phyloP scores from a whole-genome alignment of 2,329 filamentous ascomycete species.

The Colletotrichum sp. region DNA sequence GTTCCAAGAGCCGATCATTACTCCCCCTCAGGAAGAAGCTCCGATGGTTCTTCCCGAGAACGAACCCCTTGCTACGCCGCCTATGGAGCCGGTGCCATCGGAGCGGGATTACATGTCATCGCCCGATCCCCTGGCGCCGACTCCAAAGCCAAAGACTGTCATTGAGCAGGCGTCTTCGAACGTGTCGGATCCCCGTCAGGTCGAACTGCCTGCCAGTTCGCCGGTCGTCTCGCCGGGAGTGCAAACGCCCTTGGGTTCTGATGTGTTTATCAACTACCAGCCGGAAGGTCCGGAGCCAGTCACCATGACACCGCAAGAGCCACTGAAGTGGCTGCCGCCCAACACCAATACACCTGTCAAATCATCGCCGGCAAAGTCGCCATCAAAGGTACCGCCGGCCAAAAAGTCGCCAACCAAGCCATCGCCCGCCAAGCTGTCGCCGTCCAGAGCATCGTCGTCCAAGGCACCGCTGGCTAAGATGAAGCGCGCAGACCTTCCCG shows the following conservation, averaged over 20 bases:
- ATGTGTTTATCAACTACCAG: constrained; percentile 59
- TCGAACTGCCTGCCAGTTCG: constrained; percentile 31
- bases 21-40: constrained; percentile 4
- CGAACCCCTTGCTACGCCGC: not conserved
- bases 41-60: not conserved
- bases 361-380: constrained; percentile 2
- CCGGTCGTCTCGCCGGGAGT: constrained; percentile 27
- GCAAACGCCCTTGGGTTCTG: constrained; percentile 25
- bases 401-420: constrained; percentile 38
- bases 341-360: constrained; percentile 40
- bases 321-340: constrained; percentile 57
- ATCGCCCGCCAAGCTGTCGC: constrained; percentile 35
- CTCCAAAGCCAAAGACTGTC: constrained; percentile 3
- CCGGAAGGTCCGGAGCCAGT: constrained; percentile 54
- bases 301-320: constrained; percentile 38
- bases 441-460: constrained; percentile 11
- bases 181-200: constrained; percentile 24
- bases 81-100: not conserved
- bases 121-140: not conserved
- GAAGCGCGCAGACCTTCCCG: constrained; percentile 40
- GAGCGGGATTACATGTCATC: not conserved
- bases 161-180: not conserved
- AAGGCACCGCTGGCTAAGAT: constrained; percentile 20
- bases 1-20: not conserved
- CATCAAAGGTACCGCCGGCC: constrained; percentile 33